Base-by-base conservation (phyloP, 2,329 filamentous ascomycete genomes). In the Drechmeria coniospora region DNA sequence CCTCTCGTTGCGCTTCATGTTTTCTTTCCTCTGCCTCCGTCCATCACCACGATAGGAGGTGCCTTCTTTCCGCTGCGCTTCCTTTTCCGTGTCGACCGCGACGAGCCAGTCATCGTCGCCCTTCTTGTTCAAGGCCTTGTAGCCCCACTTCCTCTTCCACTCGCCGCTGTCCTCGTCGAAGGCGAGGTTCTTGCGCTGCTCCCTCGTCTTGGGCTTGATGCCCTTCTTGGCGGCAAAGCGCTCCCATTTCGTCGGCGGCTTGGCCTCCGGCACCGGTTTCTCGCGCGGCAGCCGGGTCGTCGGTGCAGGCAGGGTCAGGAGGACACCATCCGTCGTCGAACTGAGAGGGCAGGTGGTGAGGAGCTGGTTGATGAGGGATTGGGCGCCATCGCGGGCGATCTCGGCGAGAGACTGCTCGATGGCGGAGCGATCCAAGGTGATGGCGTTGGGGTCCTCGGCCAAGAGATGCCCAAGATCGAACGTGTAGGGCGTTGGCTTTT, bases 141-240 rank as follows among this genome's bases (percentile, higher is more conserved):
- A 93, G 1, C 90, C 90, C 83, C 87, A 98, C 56, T 84, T 86
- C 36, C 81, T 78, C 49, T 83, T 79, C 83, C 84, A 95, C 51
- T 90, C 80, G 39, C 81, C 79, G 18, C 63, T 79, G 33, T 66
- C 73, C 55, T 92, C 81, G 54, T 95, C 83, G 53, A 77, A 95
- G 31, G 78, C 73, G 43, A 86, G 59, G 59, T 93, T 67, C 56
- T 64, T 54, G 36, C 74, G 68, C 53, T 75, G 66, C 49, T 90
- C 83, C 40, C 79, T 72, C 40, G 72, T 79, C 69, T 86, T 92
- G 56, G 75, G 74, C 61, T 79, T 81, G 59, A 98, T 95, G 31
- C 90, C 90, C 68, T 94, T 92, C 72, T 92, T 92, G 54, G 75
- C 79, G 25, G 90, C 90, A 60, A 98, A 98, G 46, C 78, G 73